phyloP scores from a whole-genome alignment of 208 protist genomes.

The Trypanosoma avium region DNA sequence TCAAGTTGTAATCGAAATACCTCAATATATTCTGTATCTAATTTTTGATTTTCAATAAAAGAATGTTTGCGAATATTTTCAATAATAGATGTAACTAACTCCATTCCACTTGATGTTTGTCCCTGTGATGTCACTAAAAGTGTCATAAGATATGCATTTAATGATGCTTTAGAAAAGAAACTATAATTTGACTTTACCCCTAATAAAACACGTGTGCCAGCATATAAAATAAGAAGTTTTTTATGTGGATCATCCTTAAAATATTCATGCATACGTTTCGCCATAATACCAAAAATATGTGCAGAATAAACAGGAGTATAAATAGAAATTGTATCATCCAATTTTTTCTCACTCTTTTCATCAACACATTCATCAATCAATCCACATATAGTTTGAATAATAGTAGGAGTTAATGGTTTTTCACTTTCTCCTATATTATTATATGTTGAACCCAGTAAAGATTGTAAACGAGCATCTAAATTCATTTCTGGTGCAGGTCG shows the following conservation, averaged over 20 bases:
- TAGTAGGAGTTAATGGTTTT: conserved; percentile 60
- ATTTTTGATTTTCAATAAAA: conserved; percentile 65
- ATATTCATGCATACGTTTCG: conserved; percentile 77
- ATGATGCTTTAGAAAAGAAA: conserved; percentile 47
- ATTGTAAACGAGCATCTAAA: conserved; percentile 67
- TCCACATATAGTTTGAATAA: conserved; percentile 69
- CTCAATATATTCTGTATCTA: conserved; percentile 48
- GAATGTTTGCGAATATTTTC: conserved; percentile 64
- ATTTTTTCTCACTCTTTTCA: conserved; percentile 44
- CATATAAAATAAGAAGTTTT: conserved; percentile 76
- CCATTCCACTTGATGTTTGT: conserved; percentile 68
- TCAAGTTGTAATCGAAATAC: conserved; percentile 64
- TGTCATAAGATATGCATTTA: conserved; percentile 84
- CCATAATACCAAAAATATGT: conserved; percentile 78
- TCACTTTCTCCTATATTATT: conserved; percentile 64
- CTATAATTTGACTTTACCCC: conserved; percentile 40
- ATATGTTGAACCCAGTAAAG: conserved; percentile 67
- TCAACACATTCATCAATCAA: conserved; percentile 72
- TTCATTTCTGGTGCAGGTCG: conserved; percentile 61
- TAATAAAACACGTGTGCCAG: conserved; percentile 70
- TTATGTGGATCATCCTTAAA: conserved; percentile 83
- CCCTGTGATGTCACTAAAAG: conserved; percentile 64
- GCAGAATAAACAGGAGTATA: conserved; percentile 65
- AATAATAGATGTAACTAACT: conserved; percentile 67
- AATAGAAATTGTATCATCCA: conserved; percentile 59